Conservation (phyloP, 2,329 filamentous ascomycete genomes). For the Thelonectria blattea region DNA sequence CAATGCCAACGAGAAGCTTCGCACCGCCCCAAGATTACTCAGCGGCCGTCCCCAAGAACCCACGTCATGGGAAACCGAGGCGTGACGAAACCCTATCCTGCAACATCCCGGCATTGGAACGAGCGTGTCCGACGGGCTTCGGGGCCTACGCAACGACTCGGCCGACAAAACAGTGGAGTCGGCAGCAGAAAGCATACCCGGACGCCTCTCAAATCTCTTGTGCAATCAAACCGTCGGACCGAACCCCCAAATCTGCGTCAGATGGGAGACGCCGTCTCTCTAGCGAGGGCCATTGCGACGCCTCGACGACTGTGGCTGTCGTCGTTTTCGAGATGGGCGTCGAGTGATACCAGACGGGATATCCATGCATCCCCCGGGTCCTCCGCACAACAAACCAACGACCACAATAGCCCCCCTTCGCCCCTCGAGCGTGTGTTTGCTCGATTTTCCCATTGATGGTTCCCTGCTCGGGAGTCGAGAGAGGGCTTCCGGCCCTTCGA, state of each 20-base stretch:
- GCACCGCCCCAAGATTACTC: slow-evolving; percentile 9
- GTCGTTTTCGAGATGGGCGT: not conserved
- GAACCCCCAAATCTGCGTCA: slow-evolving; percentile 8
- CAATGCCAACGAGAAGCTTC: not conserved
- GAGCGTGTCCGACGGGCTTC: not conserved
- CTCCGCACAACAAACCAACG: not conserved
- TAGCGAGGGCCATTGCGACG: slow-evolving; percentile 23
- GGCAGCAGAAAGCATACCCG: slow-evolving; percentile 6
- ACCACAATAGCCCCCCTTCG: not conserved
- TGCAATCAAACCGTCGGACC: slow-evolving; percentile 14
- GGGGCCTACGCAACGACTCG: slow-evolving; percentile 9
- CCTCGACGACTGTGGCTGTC: slow-evolving; percentile 23
- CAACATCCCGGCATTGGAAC: not conserved
- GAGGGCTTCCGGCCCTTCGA: not conserved
- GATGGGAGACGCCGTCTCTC: slow-evolving; percentile 2
- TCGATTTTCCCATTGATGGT: not conserved
- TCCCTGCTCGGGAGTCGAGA: not conserved
- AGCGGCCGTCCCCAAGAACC: slow-evolving; percentile 1
- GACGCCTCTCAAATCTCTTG: slow-evolving; percentile 19
- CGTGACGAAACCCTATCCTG: not conserved
- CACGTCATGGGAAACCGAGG: not conserved
- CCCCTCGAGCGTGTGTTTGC: not conserved
- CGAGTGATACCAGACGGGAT: not conserved
- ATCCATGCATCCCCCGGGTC: not conserved
- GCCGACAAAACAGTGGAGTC: slow-evolving; percentile 10